These are phyloP conservation scores for Phytophthora rubi DNA, from an alignment of 352 stramenopile genomes.

Conservation along the genomic window DNA sequence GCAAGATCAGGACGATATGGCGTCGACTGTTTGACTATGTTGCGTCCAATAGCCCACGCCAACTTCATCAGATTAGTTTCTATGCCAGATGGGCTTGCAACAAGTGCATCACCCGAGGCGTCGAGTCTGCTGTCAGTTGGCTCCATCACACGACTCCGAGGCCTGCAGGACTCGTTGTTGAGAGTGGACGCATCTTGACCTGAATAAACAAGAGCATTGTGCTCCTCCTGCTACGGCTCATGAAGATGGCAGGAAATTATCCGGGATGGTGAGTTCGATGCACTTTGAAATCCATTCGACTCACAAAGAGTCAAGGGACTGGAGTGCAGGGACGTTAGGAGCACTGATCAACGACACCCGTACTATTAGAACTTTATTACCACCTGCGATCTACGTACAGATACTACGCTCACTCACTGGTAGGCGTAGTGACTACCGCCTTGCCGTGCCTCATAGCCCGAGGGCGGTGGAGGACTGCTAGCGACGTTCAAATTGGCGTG, in stretches of 20 bases:
- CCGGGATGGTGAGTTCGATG: too few relatives aligned
- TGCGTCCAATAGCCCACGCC: not conserved
- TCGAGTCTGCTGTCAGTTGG: not conserved
- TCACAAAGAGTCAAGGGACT: too few relatives aligned
- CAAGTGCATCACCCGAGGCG: not conserved
- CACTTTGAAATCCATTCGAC: not conserved
- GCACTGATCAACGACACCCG: not conserved
- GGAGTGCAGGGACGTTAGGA: too few relatives aligned
- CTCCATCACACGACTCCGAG: too few relatives aligned
- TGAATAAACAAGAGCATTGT: too few relatives aligned
- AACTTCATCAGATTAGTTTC: not conserved
- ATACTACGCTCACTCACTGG: constrained; percentile 12
- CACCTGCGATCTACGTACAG: constrained; percentile 15
- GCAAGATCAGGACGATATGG: too few relatives aligned
- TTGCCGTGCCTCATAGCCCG: constrained; percentile 8
- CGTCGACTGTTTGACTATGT: too few relatives aligned
- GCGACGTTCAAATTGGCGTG: constrained; percentile 2
- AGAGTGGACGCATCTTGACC: too few relatives aligned
- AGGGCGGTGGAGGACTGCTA: not conserved
- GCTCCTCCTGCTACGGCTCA: too few relatives aligned
- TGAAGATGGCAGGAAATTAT: too few relatives aligned
- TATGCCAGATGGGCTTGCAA: not conserved
- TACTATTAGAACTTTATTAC: constrained; percentile 6
- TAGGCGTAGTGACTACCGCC: constrained; percentile 17
- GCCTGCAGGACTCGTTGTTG: too few relatives aligned